phyloP scores from a whole-genome alignment of 2,329 filamentous ascomycete species.

The Thermomyces lanuginosus region DNA sequence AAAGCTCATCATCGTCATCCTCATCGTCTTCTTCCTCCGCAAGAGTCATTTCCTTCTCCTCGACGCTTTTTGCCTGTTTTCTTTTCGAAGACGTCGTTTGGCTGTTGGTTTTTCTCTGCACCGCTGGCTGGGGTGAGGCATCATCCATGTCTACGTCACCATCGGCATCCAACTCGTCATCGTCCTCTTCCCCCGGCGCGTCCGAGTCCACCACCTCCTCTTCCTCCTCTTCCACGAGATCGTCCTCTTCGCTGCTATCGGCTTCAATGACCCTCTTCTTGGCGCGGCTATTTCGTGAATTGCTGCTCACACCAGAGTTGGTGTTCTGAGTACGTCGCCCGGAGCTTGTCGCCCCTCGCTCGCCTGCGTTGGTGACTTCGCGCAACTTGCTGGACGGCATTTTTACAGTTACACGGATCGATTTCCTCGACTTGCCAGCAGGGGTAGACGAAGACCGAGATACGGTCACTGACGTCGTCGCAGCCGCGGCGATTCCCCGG shows the following conservation, averaged over 20 bases:
- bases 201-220: slow-evolving; percentile 18
- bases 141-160: slow-evolving; percentile 32
- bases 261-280: slow-evolving; percentile 31
- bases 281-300: slow-evolving; percentile 29
- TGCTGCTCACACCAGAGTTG: slow-evolving; percentile 31
- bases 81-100: slow-evolving; percentile 20
- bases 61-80: slow-evolving; percentile 27
- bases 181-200: slow-evolving; percentile 19
- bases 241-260: slow-evolving; percentile 33
- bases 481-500: slow-evolving; percentile 14
- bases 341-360: slow-evolving; percentile 11
- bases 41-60: slow-evolving; percentile 33
- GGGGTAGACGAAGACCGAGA: slow-evolving; percentile 20
- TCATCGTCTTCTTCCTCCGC: slow-evolving; percentile 11
- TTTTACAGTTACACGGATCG: slow-evolving; percentile 33
- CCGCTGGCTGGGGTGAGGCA: slow-evolving; percentile 21
- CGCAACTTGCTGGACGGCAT: slow-evolving; percentile 35
- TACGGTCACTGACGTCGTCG: slow-evolving; percentile 18
- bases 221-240: slow-evolving; percentile 30
- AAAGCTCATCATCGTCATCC: slow-evolving; percentile 35
- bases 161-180: slow-evolving; percentile 19
- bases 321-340: slow-evolving; percentile 24
- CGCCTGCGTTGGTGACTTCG: slow-evolving; percentile 26
- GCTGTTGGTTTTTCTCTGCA: slow-evolving; percentile 21
- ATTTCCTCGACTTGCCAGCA: slow-evolving; percentile 22